Evolutionary conservation across 1,284 basidiomycete species (phyloP).

Genomic region (Leccinum solheimii): DNA sequence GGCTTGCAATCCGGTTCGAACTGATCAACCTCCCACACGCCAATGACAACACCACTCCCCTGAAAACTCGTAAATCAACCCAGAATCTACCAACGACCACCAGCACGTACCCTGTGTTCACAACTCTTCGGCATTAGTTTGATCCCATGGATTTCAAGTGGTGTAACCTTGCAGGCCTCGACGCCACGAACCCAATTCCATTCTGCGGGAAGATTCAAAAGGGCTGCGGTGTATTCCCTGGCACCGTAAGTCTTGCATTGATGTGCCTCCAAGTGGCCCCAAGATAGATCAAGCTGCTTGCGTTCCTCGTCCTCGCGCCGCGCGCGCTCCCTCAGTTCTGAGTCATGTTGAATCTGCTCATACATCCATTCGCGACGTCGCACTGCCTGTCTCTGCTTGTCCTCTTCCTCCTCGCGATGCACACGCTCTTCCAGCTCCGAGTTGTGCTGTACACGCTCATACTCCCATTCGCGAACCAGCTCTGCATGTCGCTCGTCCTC

Average conservation of each 20-base stretch:
- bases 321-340: not conserved
- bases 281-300: not conserved
- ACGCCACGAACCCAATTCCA: slow-evolving; percentile 14
- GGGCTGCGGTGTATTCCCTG: not conserved
- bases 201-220: slow-evolving; percentile 22
- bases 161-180: slow-evolving; percentile 24
- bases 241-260: not conserved
- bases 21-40: slow-evolving; percentile 23
- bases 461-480: not conserved
- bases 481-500: not conserved
- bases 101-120: slow-evolving; percentile 24
- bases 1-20: slow-evolving; percentile 27
- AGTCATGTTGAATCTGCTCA: not conserved
- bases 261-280: not conserved
- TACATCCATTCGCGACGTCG: not conserved
- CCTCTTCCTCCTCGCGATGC: not conserved
- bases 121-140: slow-evolving; percentile 23
- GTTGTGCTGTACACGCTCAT: not conserved
- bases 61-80: slow-evolving; percentile 5
- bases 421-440: not conserved
- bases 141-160: slow-evolving; percentile 30
- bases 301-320: not conserved
- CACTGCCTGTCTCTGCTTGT: not conserved
- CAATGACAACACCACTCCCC: slow-evolving; percentile 19
- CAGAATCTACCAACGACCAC: not conserved